Conservation (phyloP, 139 green algal genomes). For the Parachlorella kessleri region DNA sequence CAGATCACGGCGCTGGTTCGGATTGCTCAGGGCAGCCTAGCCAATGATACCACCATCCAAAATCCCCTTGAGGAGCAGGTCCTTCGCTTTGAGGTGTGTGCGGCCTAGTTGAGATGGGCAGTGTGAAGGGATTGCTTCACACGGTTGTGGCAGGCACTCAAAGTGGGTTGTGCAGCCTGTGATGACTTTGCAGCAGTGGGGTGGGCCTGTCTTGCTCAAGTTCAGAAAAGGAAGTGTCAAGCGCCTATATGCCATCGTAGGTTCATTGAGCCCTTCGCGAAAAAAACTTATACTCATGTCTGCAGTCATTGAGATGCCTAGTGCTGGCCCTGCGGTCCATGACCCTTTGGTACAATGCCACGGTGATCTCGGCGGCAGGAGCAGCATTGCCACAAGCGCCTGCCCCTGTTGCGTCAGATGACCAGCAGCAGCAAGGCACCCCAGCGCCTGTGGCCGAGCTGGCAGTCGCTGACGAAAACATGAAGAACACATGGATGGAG, state of each 20-base stretch:
- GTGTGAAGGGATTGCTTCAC: too few species aligned
- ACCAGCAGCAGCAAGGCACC: not conserved
- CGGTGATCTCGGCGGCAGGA: not conserved
- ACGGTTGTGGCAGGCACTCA: too few species aligned
- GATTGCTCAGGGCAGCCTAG: conserved; percentile 56
- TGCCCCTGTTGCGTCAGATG: not conserved
- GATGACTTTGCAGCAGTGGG: too few species aligned
- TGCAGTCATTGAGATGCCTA: conserved; percentile 83
- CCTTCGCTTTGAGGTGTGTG: conserved; percentile 52
- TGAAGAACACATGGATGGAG: conserved; percentile 34
- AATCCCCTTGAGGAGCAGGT: conserved; percentile 42
- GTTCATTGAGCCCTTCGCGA: too few species aligned
- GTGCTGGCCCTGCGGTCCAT: conserved; percentile 70
- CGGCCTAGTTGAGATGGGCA: too few species aligned
- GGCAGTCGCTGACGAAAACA: conserved; percentile 16
- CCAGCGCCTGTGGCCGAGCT: not conserved
- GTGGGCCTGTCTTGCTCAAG: too few species aligned
- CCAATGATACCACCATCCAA: conserved; percentile 11
- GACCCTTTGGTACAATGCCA: conserved; percentile 70
- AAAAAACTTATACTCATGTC: too few species aligned
- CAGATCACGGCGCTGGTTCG: conserved; percentile 72
- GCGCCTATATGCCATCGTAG: too few species aligned
- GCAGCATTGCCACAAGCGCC: not conserved
- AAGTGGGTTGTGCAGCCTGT: too few species aligned
- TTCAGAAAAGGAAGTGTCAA: too few species aligned